These are phyloP conservation scores for Tripterygium wilfordii DNA, from an alignment of 177 flowering plant species.

Conservation along the genomic window DNA sequence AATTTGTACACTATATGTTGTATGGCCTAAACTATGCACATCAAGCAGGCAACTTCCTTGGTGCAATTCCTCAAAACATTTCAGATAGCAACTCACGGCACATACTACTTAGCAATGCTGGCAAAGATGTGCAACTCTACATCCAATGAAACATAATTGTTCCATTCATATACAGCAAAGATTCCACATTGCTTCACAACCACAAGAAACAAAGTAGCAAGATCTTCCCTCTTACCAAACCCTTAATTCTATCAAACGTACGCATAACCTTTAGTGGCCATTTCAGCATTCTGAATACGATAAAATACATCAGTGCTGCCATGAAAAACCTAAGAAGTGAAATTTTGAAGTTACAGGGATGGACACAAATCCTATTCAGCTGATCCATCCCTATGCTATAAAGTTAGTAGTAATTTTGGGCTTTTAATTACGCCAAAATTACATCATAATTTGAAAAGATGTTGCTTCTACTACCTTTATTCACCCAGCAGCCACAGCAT, in stretches of 20 bases:
- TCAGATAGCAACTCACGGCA: too few relatives aligned
- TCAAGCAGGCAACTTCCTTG: too few relatives aligned
- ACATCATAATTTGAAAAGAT: constrained; percentile 18
- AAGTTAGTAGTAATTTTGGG: constrained; percentile 47
- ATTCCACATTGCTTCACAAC: too few relatives aligned
- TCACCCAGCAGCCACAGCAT: constrained; percentile 86
- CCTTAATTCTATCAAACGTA: constrained; percentile 13
- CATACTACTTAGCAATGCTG: too few relatives aligned
- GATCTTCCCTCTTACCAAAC: too few relatives aligned
- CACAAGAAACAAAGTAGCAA: too few relatives aligned
- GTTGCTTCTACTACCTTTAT: not conserved
- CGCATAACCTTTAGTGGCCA: constrained; percentile 13
- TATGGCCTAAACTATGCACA: too few relatives aligned
- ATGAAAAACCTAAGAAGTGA: constrained; percentile 5
- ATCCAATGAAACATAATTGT: too few relatives aligned
- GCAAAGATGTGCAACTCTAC: too few relatives aligned
- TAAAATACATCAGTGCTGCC: constrained; percentile 22
- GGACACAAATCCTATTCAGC: constrained; percentile 1
- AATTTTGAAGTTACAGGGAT: constrained; percentile 3
- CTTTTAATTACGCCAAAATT: constrained; percentile 38
- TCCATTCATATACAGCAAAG: too few relatives aligned
- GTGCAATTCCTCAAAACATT: too few relatives aligned
- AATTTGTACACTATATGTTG: too few relatives aligned
- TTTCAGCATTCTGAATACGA: constrained; percentile 23
- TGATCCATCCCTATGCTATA: constrained; percentile 11